Evolutionary conservation across 768 basidiomycete species (phyloP).

Genomic region (Daedaleopsis nitida): DNA sequence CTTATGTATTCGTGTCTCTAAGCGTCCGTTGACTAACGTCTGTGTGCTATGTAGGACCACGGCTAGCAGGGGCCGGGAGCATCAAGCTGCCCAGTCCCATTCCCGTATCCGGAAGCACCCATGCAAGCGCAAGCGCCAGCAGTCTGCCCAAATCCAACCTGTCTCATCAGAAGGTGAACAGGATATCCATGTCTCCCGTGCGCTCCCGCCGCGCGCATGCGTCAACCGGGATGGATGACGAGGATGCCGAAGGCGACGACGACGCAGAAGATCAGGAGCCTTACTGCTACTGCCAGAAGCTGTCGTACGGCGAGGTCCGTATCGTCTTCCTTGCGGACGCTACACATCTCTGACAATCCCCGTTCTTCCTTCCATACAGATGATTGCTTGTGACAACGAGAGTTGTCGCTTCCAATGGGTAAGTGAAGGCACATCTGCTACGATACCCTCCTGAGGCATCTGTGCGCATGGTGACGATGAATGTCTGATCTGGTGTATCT

Average conservation of each 20-base stretch:
- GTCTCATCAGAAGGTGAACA: slow-evolving; percentile 29
- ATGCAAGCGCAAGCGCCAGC: slow-evolving; percentile 17
- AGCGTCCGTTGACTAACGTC: no score
- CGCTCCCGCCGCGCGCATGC: slow-evolving; percentile 26
- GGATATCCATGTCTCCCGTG: slow-evolving; percentile 22
- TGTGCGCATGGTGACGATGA: background rate
- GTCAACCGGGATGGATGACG: slow-evolving; percentile 31
- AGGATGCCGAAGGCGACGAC: slow-evolving; percentile 40
- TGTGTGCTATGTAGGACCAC: slow-evolving; percentile 21
- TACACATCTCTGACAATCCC: background rate
- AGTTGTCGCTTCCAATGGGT: slow-evolving; percentile 65
- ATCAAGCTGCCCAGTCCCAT: slow-evolving; percentile 40
- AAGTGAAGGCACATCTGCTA: slow-evolving; percentile 23
- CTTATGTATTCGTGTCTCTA: no score
- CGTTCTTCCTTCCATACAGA: slow-evolving; percentile 32
- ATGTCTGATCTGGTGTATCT: background rate
- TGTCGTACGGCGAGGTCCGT: slow-evolving; percentile 59
- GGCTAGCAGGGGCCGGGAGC: slow-evolving; percentile 23
- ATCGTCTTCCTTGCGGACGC: background rate
- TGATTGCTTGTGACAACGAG: slow-evolving; percentile 66
- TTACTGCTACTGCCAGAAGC: slow-evolving; percentile 66
- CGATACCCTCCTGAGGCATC: background rate
- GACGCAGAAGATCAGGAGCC: slow-evolving; percentile 56
- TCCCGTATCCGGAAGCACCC: slow-evolving; percentile 26
- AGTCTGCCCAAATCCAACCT: slow-evolving; percentile 30